Conservation (phyloP, 2,329 filamentous ascomycete genomes). For the Clonostachys solani region DNA sequence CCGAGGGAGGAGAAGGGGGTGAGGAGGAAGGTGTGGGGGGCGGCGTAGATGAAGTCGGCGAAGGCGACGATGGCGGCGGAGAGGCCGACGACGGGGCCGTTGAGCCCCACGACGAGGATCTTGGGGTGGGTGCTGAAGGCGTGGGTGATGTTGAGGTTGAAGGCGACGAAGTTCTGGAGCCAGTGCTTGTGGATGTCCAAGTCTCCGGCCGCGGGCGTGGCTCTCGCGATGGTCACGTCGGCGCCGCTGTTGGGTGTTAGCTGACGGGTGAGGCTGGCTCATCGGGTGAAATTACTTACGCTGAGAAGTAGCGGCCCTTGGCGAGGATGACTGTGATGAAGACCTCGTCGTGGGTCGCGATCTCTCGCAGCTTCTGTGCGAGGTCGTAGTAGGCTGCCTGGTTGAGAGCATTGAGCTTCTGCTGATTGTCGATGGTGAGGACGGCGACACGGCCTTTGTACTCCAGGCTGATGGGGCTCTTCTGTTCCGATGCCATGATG, state of each 20-base stretch:
- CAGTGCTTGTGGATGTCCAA: constrained; percentile 44
- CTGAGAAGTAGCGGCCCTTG: constrained; percentile 82
- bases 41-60: constrained; percentile 89
- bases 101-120: constrained; percentile 85
- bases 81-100: constrained; percentile 86
- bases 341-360: constrained; percentile 75
- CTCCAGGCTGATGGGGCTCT: constrained; percentile 26
- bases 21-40: constrained; percentile 77
- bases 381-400: constrained; percentile 74
- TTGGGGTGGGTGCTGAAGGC: constrained; percentile 93
- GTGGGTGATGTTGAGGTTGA: constrained; percentile 86
- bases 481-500: too few relatives aligned
- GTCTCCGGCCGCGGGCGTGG: constrained; percentile 29
- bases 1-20: constrained; percentile 90
- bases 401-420: constrained; percentile 83
- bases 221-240: constrained; percentile 60
- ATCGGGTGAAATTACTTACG: constrained; percentile 50
- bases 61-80: constrained; percentile 78
- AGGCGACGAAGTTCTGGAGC: constrained; percentile 69
- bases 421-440: constrained; percentile 79
- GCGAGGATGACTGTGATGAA: constrained; percentile 81
- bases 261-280: too few relatives aligned
- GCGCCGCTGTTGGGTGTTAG: constrained; percentile 56
- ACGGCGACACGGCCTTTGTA: constrained; percentile 50
- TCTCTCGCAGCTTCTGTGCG: constrained; percentile 66